Evolutionary conservation across 371 early-diverging fungal species (phyloP).

Genomic region (Mortierella sp.): DNA sequence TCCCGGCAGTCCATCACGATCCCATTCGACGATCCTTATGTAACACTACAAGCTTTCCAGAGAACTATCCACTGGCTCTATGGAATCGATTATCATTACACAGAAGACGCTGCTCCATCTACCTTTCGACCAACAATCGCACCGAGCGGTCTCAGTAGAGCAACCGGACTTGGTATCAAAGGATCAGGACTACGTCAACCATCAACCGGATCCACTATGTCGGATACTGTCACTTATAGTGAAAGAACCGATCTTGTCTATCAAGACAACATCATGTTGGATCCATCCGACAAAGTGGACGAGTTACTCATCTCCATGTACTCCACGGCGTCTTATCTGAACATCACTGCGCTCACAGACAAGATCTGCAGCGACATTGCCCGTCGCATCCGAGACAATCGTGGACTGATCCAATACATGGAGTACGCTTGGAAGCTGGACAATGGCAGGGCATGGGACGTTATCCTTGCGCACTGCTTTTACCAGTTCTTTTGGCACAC

Average conservation of each 20-base stretch:
- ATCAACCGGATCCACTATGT: too few relatives aligned
- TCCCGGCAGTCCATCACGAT: constrained; percentile 34
- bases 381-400: constrained; percentile 35
- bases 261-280: constrained; percentile 40
- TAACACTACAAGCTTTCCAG: constrained; percentile 43
- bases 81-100: constrained; percentile 45
- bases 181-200: constrained; percentile 19
- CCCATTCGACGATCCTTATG: constrained; percentile 41
- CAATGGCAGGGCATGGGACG: constrained; percentile 50
- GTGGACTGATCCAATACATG: constrained; percentile 50
- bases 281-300: constrained; percentile 49
- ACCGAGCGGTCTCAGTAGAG: not conserved
- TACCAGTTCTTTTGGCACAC: constrained; percentile 51
- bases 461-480: constrained; percentile 47
- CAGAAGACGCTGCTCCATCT: constrained; percentile 33
- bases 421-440: constrained; percentile 52
- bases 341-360: constrained; percentile 41
- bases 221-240: too few relatives aligned
- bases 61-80: constrained; percentile 53
- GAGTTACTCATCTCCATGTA: constrained; percentile 51
- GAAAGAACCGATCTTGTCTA: too few relatives aligned
- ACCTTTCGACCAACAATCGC: constrained; percentile 6
- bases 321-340: constrained; percentile 47
- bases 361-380: constrained; percentile 51
- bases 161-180: not conserved